phyloP scores from a whole-genome alignment of 345 rosid genomes.

The Acer yangbiense region DNA sequence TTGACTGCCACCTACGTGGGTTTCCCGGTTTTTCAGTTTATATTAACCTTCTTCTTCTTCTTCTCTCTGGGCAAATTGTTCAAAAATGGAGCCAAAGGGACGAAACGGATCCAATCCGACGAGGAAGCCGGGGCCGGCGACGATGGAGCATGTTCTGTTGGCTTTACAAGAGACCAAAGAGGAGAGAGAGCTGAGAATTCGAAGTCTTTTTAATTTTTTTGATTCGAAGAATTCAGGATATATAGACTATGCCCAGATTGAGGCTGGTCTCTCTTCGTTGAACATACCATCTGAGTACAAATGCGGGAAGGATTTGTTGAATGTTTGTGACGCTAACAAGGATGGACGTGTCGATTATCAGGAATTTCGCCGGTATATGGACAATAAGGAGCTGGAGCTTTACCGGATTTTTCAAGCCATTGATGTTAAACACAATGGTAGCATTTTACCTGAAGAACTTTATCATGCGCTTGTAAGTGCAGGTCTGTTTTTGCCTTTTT shows the following conservation, averaged over 20 bases:
- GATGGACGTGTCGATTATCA: constrained; percentile 70
- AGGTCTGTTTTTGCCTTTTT: constrained; percentile 36
- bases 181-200: constrained; percentile 57
- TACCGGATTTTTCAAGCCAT: constrained; percentile 71
- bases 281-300: constrained; percentile 69
- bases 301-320: constrained; percentile 65
- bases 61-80: constrained; percentile 22
- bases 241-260: constrained; percentile 63
- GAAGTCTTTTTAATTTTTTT: constrained; percentile 59
- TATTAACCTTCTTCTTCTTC: neutral
- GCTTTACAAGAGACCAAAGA: constrained; percentile 70
- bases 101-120: constrained; percentile 40
- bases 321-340: constrained; percentile 61
- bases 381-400: constrained; percentile 73
- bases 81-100: constrained; percentile 30
- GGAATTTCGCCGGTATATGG: constrained; percentile 77
- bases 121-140: constrained; percentile 49
- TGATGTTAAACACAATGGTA: constrained; percentile 73
- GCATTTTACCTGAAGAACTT: constrained; percentile 73
- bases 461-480: constrained; percentile 74
- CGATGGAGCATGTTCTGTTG: constrained; percentile 68
- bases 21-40: neutral
- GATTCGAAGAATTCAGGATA: constrained; percentile 51
- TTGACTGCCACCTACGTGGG: neutral
- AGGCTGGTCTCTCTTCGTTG: constrained; percentile 55